Evolutionary conservation across 1,139 yeast species (phyloP).

Genomic region (Protomyces macrosporus): DNA sequence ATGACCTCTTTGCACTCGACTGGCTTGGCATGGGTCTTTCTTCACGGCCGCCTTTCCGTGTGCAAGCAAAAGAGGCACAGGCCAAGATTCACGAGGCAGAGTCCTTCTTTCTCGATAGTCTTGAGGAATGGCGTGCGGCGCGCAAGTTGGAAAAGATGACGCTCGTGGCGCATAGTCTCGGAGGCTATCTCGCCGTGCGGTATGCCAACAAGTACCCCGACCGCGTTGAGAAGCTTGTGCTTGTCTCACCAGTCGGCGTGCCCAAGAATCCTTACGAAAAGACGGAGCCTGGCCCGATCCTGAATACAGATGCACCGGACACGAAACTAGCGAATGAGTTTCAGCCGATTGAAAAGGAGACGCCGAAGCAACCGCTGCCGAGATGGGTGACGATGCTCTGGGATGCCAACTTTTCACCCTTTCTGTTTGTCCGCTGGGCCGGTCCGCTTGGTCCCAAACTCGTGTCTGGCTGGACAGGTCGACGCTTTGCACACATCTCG

Average conservation of each 20-base stretch:
- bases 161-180: conserved; percentile 85
- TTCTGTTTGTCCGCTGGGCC: conserved; percentile 40
- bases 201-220: conserved; percentile 72
- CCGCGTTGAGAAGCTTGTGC: conserved; percentile 56
- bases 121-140: conserved; percentile 75
- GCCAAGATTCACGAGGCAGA: conserved; percentile 50
- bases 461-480: conserved; percentile 43
- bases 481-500: conserved; percentile 41
- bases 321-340: conserved; percentile 16
- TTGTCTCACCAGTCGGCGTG: conserved; percentile 88
- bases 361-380: conserved; percentile 35
- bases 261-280: conserved; percentile 65
- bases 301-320: conserved; percentile 3
- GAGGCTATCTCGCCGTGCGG: conserved; percentile 78
- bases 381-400: conserved; percentile 39
- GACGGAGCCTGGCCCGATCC: conserved; percentile 38
- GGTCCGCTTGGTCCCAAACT: conserved; percentile 44
- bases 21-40: conserved; percentile 81
- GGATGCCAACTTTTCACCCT: conserved; percentile 43
- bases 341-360: conserved; percentile 29
- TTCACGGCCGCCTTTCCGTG: conserved; percentile 52
- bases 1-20: conserved; percentile 63
- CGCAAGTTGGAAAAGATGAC: conserved; percentile 53
- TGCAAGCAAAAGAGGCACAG: conserved; percentile 36
- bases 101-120: conserved; percentile 67